phyloP scores from a whole-genome alignment of 228 moss, liverwort and hornwort genomes.

The Sphagnum fallax region DNA sequence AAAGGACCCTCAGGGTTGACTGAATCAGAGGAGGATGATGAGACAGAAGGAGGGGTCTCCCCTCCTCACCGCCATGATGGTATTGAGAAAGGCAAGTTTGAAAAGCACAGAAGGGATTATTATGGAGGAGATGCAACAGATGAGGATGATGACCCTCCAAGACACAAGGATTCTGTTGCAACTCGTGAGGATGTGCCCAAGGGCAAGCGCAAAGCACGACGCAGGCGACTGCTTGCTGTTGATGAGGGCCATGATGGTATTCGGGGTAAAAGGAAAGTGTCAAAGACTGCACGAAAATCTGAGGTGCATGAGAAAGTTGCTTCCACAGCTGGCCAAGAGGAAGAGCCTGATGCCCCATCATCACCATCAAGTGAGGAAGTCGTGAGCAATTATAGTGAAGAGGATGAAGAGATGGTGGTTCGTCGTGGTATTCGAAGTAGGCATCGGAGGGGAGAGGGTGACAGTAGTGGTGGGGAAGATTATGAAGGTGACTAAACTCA shows the following conservation, averaged over 20 bases:
- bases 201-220: conserved; percentile 35
- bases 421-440: conserved; percentile 38
- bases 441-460: conserved; percentile 24
- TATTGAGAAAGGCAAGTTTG: conserved; percentile 7
- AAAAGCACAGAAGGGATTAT: conserved; percentile 10
- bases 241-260: conserved; percentile 37
- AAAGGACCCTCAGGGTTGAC: conserved; percentile 21
- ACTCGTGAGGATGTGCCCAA: conserved; percentile 26
- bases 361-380: conserved; percentile 56
- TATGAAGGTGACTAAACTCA: conserved; percentile 9
- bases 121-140: conserved; percentile 10
- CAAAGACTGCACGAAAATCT: neutral
- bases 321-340: conserved; percentile 21
- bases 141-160: conserved; percentile 10
- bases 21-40: conserved; percentile 36
- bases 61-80: conserved; percentile 12
- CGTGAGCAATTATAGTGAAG: conserved; percentile 53
- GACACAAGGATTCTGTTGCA: conserved; percentile 10
- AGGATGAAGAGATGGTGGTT: conserved; percentile 65
- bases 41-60: conserved; percentile 6
- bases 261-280: conserved; percentile 9
- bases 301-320: conserved; percentile 6
- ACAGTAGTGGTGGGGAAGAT: conserved; percentile 39
- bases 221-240: conserved; percentile 33
- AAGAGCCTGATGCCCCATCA: conserved; percentile 34